phyloP scores from a whole-genome alignment of 371 early-diverging fungal species.

The Catenaria anguillulae region DNA sequence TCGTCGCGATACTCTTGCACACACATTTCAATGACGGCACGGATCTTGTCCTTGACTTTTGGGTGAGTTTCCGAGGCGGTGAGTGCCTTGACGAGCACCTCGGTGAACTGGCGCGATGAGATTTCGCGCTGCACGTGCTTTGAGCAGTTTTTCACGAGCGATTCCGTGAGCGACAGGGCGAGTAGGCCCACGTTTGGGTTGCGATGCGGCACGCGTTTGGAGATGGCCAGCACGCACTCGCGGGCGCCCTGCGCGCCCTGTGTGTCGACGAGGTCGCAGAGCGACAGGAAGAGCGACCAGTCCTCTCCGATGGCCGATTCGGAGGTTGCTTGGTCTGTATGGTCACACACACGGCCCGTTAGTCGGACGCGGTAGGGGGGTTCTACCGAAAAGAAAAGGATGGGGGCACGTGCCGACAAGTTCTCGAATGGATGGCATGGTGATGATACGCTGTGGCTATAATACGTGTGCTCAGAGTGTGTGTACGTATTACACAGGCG shows the following conservation, averaged over 20 bases:
- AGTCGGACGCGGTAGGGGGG: no score
- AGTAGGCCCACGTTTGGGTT: conserved; percentile 77
- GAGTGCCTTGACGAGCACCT: conserved; percentile 55
- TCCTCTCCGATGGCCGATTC: no score
- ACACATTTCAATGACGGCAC: conserved; percentile 81
- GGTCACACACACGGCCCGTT: no score
- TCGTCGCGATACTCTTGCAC: conserved; percentile 67
- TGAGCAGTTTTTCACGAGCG: conserved; percentile 83
- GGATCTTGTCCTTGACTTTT: conserved; percentile 54
- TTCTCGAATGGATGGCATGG: no score
- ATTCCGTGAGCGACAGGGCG: conserved; percentile 58
- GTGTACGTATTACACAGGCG: no score
- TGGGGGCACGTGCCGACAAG: no score
- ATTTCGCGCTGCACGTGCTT: conserved; percentile 60
- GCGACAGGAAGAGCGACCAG: no score
- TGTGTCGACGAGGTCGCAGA: no score
- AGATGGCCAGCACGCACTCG: conserved; percentile 54
- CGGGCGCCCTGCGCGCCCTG: conserved; percentile 38
- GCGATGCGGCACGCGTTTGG: conserved; percentile 51
- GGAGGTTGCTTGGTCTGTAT: no score
- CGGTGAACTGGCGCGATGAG: conserved; percentile 71
- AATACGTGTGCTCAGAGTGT: no score
- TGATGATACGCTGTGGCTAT: no score
- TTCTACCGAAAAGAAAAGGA: no score
- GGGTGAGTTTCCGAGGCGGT: conserved; percentile 57